Evolutionary conservation across 139 green algal species (phyloP), one percentile per base, ranked within the genome.

Genomic region (Marvania coccoides): DNA sequence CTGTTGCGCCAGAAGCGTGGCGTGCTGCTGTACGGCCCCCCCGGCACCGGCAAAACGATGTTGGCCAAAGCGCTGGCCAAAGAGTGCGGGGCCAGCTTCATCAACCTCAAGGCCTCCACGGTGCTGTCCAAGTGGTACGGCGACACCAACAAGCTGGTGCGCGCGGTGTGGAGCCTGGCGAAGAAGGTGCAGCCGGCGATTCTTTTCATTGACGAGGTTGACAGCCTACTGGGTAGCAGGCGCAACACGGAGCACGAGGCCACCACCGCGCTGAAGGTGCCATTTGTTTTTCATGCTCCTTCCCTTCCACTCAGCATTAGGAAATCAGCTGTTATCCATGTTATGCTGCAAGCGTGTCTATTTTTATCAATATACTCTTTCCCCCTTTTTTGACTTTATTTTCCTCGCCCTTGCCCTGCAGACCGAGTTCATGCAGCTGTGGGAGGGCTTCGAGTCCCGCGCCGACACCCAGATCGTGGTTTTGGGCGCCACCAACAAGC

Each of bases 191-290:
- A 97, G 75, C 90, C 90, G 2, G 83, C 79, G 47, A 96, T 98
- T 76, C 92, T 98, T 53, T 98, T 98, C 77, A 92, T 98, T 9
- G 88, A 96, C 80, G 91, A 98, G 76, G 85, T 97, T 4, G 93
- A 98, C 74, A 77, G 85, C 0, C 84, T 98, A 70, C 74, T 98
- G 51, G 92, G 89, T 23, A 83, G 83, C 70, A 82, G 93, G 5
- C 59, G 63, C 15, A 58, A 66, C 30, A 68, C 59, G 19, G 93
- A 98, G 72, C 93, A 98, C 73, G 93, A 98, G 67, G 90, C 90
- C 2, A 86, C 82, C 15, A 86, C 79, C 30, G 74, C 46, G 30
- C 84, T 94, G 82, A 93, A 93, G n/a, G n/a, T n/a, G n/a, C n/a
- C n/a, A n/a, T n/a, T n/a, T n/a, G n/a, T n/a, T n/a, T n/a, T n/a